Base-by-base conservation (phyloP, 1,284 basidiomycete species). In the Leccinum angustisporum region DNA sequence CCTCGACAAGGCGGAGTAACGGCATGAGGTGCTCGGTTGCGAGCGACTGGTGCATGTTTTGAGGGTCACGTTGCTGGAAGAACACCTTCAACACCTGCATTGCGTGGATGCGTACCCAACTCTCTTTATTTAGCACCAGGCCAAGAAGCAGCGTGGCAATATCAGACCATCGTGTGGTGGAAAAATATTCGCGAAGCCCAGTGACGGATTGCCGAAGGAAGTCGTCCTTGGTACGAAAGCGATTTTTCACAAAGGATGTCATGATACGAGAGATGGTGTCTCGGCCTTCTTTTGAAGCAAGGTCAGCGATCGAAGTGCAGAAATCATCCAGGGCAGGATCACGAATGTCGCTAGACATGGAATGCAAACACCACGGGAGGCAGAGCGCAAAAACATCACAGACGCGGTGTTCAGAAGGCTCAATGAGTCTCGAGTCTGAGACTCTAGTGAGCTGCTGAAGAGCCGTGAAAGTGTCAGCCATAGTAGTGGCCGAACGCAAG, bases 161-260 rank as follows among this genome's bases (percentile, higher is more conserved):
- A 53, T 92, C 86, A 36, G 82, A 86, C 90, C 83, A 95, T 73
- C 81, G 83, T 68, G 84, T 86, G 56, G 73, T 70, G 25, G 85
- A 85, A 78, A 91, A 95, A 70, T 94, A 86, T 69, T 96, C 93
- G 33, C 93, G 86, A 50, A 98, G 82, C 66, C 91, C 90, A 3
- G 86, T 81, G 18, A 94, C 88, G 0, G 94, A 95, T 72, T 98
- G 95, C 3, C 94, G 87, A 61, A 97, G 83, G 75, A 98, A 95
- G 75, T 98, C 95, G 61, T 98, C 96, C 72, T 91, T 91, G 2
- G 94, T 94, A 51, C 95, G 83, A 81, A 98, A 98, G 52, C 94
- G 90, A 25, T 83, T 81, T 75, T 92, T 94, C 48, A 92, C 87
- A 66, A 97, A 95, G 7, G 94, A 96, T 2, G 83, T 90, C 84